Base-by-base conservation (phyloP, 495 filamentous ascomycete genomes). In the Bombardia bombarda region DNA sequence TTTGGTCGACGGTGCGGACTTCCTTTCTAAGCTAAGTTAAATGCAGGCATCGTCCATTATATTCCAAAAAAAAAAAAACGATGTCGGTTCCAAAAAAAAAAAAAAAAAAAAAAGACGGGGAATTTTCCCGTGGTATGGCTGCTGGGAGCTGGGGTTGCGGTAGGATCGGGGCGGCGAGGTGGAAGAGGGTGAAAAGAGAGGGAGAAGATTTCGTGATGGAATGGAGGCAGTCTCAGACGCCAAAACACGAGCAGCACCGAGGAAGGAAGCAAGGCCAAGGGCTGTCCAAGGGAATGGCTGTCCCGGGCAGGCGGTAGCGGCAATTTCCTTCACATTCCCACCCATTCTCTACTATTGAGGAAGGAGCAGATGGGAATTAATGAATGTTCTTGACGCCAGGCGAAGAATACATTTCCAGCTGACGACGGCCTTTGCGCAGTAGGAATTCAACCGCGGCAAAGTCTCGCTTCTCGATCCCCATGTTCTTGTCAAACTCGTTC, bases 401-500 rank as follows among this genome's bases (percentile, higher is more conserved):
- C 6, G 80, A 77, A 14, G 82, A 78, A 64, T 93, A 97, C 42
- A 82, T 77, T 40, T 95, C 89, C 19, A 98, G 65, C 62, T 97
- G 89, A 40, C 86, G 77, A 23, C 78, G 73, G 30, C 92, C 92
- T 57, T 85, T 90, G 34, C 90, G 77, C 23, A 98, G 57, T 3
- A 96, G 68, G 65, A 86, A 93, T 62, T 98, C 92, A 45, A 98
- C 82, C 2, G 89, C 77, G 32, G 66, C 65, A 62, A 97, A 97
- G 58, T 97, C 88, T 58, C 85, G 90, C 65, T 87, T 95, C 62
- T 83, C 80, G 26, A 96, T 55, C 17, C 58, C 55, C 2, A 79
- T 55, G 53, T 87, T 70, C 53, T 83, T 83, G 34, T 80, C 65
- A 51, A 98, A 98, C 51, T 95, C 87, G 26, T 62, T 62, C 37